These are phyloP conservation scores for Thalassiosira hispida DNA, from an alignment of 352 stramenopile genomes.

Conservation along the genomic window DNA sequence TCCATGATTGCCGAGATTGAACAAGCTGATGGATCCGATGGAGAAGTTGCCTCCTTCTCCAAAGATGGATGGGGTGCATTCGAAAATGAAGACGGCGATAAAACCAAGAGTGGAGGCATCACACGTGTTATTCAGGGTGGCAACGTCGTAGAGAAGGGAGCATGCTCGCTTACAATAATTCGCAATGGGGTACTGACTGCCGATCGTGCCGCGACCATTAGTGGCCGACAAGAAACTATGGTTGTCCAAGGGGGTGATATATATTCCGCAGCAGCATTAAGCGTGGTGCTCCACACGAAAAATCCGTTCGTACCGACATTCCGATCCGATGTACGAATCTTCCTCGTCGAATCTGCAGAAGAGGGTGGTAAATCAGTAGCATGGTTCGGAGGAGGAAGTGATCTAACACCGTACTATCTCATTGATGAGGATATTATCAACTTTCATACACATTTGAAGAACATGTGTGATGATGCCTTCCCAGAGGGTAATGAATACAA, in stretches of 20 bases:
- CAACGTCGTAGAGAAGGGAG: conserved; percentile 96
- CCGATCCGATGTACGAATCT: conserved; percentile 95
- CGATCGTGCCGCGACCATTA: conserved; percentile 77
- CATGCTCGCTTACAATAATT: conserved; percentile 92
- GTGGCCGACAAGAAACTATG: conserved; percentile 44
- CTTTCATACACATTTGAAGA: conserved; percentile 92
- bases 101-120: conserved; percentile 80
- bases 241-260: conserved; percentile 64
- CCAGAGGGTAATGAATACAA: conserved; percentile 63
- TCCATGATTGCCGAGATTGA: conserved; percentile 79
- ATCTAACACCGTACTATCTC: conserved; percentile 94
- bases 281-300: conserved; percentile 78
- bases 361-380: conserved; percentile 78
- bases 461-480: conserved; percentile 85
- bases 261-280: conserved; percentile 82
- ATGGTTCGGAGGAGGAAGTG: conserved; percentile 94
- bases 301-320: conserved; percentile 89
- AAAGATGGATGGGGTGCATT: conserved; percentile 79
- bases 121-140: conserved; percentile 91
- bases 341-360: conserved; percentile 84
- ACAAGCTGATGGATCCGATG: conserved; percentile 57
- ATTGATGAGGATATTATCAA: conserved; percentile 93
- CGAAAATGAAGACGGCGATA: conserved; percentile 25
- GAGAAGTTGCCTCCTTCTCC: conserved; percentile 49
- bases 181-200: conserved; percentile 89